Evolutionary conservation across 2,329 filamentous ascomycete species (phyloP).

Genomic region (Fusarium siculi): DNA sequence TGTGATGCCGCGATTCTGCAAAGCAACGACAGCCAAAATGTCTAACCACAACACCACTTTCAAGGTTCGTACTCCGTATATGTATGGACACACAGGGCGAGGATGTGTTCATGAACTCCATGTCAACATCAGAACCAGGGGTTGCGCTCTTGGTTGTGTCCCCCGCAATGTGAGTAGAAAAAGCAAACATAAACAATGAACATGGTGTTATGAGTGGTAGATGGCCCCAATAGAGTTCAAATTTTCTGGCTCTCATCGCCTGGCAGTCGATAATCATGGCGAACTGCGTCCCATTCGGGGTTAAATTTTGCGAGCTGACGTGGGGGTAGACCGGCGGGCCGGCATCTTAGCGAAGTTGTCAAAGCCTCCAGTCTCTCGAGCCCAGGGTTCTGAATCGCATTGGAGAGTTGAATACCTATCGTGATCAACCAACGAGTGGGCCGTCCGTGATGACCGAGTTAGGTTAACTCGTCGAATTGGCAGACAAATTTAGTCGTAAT

Average conservation of each 20-base stretch:
- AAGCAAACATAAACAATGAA: slow-evolving; percentile 26
- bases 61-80: slow-evolving; percentile 2
- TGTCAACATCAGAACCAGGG: slow-evolving; percentile 22
- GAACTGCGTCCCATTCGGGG: slow-evolving; percentile 8
- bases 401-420: not conserved
- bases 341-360: not conserved
- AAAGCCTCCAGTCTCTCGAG: not conserved
- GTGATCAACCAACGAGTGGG: slow-evolving; percentile 13
- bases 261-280: slow-evolving; percentile 17
- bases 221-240: slow-evolving; percentile 5
- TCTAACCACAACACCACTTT: slow-evolving; percentile 6
- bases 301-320: slow-evolving; percentile 27
- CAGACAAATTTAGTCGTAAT: slow-evolving; percentile 29
- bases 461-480: slow-evolving; percentile 11
- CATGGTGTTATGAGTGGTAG: slow-evolving; percentile 9
- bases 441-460: slow-evolving; percentile 22
- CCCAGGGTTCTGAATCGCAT: not conserved
- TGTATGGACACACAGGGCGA: not conserved
- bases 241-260: not conserved
- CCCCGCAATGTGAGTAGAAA: slow-evolving; percentile 31
- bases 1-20: not conserved
- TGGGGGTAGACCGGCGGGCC: slow-evolving; percentile 28
- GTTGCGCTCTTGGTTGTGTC: slow-evolving; percentile 14
- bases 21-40: not conserved
- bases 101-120: slow-evolving; percentile 1